Percentiles rank a stretch among this genome's conserved stretches.
Evolutionary conservation across 2,329 filamentous ascomycete species (phyloP).

Genomic region (Aureobasidium melanogenum): DNA sequence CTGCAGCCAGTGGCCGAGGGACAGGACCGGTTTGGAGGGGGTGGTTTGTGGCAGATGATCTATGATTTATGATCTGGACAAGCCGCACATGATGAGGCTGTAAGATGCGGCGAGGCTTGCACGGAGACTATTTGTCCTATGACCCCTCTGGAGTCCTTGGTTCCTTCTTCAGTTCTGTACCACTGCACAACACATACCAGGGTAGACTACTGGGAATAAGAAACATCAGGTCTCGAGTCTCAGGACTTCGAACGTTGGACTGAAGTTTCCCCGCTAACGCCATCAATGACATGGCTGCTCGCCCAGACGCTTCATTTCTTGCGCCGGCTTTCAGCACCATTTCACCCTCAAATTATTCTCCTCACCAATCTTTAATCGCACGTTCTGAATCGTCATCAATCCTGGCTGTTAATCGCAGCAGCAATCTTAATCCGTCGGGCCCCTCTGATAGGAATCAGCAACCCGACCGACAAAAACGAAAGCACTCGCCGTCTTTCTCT

Average conservation of each 20-base stretch:
- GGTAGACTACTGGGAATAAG: neutral
- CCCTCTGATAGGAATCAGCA: constrained; percentile 4
- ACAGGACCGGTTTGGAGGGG: neutral
- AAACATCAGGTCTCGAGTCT: neutral
- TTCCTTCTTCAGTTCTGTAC: neutral
- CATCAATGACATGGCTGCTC: constrained; percentile 11
- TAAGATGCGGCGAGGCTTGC: neutral
- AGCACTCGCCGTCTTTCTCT: constrained; percentile 2
- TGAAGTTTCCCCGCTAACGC: constrained; percentile 10
- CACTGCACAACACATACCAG: neutral
- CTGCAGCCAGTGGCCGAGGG: constrained; percentile 1
- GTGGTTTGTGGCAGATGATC: neutral
- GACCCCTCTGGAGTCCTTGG: neutral
- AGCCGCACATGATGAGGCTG: constrained; percentile 1
- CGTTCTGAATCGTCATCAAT: constrained; percentile 7
- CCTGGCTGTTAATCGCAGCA: constrained; percentile 8
- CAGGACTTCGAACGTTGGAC: neutral
- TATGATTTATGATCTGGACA: neutral
- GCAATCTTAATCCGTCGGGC: constrained; percentile 6
- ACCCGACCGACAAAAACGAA: constrained; percentile 6
- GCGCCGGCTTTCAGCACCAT: constrained; percentile 1
- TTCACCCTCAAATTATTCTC: constrained; percentile 3
- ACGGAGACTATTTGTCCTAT: neutral
- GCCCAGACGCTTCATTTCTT: constrained; percentile 9
- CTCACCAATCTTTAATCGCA: neutral